These are phyloP conservation scores for Vicia faba DNA, from an alignment of 306 rosid genomes.

Conservation along the genomic window DNA sequence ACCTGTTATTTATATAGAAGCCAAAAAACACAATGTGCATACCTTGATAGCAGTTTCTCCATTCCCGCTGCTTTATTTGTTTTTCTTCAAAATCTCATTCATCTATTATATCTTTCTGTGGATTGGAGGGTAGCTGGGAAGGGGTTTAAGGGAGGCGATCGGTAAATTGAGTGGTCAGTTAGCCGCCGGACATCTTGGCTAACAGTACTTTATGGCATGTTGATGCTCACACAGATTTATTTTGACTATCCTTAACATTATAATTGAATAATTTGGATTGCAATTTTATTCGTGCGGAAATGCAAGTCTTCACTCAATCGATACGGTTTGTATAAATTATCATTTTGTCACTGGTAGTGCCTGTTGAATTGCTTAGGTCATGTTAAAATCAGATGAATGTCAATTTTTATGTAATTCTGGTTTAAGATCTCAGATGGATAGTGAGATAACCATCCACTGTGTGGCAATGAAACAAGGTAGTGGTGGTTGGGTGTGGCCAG, in stretches of 20 bases:
- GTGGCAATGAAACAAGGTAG: neutral
- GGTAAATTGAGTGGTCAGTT: neutral
- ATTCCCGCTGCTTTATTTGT: neutral
- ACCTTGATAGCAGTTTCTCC: neutral
- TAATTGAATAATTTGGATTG: slow-evolving; percentile 6
- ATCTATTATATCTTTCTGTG: neutral
- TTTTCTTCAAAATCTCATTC: neutral
- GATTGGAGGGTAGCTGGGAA: neutral
- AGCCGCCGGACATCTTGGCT: slow-evolving; percentile 6
- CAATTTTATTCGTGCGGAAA: neutral
- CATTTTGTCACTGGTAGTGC: neutral
- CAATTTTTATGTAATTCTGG: neutral
- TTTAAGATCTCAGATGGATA: neutral
- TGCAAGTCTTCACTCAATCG: slow-evolving; percentile 1
- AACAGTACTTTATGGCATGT: neutral
- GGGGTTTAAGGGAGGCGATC: neutral
- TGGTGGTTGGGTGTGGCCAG: slow-evolving; percentile 9
- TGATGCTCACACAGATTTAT: neutral
- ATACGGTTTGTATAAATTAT: neutral
- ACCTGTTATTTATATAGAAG: neutral
- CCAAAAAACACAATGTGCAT: neutral
- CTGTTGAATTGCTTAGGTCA: neutral
- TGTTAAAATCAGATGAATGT: neutral
- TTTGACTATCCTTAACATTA: slow-evolving; percentile 15
- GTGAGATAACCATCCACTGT: neutral